A percentile compares a stretch with the other conserved stretches of the same genome.
Evolutionary conservation across 2,329 filamentous ascomycete species (phyloP).

Genomic region (Alternaria postmessia): DNA sequence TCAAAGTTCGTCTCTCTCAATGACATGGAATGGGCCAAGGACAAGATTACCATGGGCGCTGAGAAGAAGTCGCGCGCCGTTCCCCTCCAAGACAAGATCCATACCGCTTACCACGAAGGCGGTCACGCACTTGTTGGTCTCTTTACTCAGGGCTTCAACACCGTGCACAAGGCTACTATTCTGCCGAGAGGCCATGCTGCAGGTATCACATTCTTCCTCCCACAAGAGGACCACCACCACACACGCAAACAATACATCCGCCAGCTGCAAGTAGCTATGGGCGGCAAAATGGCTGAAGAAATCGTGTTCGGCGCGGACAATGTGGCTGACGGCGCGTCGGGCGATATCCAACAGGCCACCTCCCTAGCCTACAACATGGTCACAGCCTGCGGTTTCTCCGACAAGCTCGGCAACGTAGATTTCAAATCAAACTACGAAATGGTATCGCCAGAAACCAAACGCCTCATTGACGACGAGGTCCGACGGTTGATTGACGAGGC

Average conservation of each 20-base stretch:
- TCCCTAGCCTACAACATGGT: slow-evolving; percentile 86
- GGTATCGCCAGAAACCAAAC: slow-evolving; percentile 85
- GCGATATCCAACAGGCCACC: slow-evolving; percentile 84
- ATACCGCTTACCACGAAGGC: slow-evolving; percentile 96
- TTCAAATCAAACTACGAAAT: slow-evolving; percentile 80
- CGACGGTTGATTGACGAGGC: slow-evolving; percentile 84
- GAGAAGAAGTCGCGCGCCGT: slow-evolving; percentile 91
- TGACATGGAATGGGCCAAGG: slow-evolving; percentile 97
- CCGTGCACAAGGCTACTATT: slow-evolving; percentile 96
- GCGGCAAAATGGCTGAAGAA: slow-evolving; percentile 89
- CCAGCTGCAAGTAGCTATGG: slow-evolving; percentile 80
- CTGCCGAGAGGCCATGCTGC: slow-evolving; percentile 87
- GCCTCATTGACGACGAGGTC: slow-evolving; percentile 87
- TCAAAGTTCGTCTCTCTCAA: slow-evolving; percentile 75
- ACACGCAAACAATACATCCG: slow-evolving; percentile 86
- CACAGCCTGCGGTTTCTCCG: slow-evolving; percentile 87
- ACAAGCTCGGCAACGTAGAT: slow-evolving; percentile 87
- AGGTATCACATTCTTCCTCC: slow-evolving; percentile 86
- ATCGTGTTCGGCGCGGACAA: slow-evolving; percentile 90
- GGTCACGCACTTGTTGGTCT: slow-evolving; percentile 92
- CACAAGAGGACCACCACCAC: slow-evolving; percentile 84
- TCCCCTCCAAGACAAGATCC: slow-evolving; percentile 89
- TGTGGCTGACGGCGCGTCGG: slow-evolving; percentile 86
- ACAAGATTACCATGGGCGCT: slow-evolving; percentile 96
- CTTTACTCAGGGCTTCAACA: slow-evolving; percentile 76